Percentiles rank a stretch among this genome's conserved stretches.
These are phyloP conservation scores for Silene uniflora DNA, from an alignment of 148 eudicot genomes.

Conservation along the genomic window DNA sequence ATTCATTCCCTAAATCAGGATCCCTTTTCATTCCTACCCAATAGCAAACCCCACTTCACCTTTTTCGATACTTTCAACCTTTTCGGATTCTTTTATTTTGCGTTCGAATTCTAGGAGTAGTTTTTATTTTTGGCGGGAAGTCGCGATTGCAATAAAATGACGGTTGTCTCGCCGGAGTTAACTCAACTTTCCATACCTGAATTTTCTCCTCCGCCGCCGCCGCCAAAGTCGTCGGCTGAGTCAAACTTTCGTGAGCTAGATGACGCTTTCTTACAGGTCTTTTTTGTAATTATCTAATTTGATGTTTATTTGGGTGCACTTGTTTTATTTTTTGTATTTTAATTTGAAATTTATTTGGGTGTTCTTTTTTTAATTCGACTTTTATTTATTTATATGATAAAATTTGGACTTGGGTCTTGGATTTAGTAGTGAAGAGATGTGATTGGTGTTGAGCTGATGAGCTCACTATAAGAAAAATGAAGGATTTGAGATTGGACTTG, in stretches of 20 bases:
- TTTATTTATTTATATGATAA: not conserved
- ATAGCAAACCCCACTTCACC: not conserved
- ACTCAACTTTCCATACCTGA: not conserved
- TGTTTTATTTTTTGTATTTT: not conserved
- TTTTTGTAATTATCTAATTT: too few relatives aligned
- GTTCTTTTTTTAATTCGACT: not conserved
- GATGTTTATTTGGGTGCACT: not conserved
- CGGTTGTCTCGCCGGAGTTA: not conserved
- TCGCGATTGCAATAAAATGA: not conserved
- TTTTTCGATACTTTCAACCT: not conserved
- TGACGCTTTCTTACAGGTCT: conserved; percentile 69
- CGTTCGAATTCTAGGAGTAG: not conserved
- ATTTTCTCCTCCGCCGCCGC: too few relatives aligned
- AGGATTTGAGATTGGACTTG: not conserved
- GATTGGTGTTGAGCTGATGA: not conserved
- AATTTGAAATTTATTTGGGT: not conserved
- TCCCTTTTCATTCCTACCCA: conserved; percentile 1
- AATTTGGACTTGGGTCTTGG: too few relatives aligned
- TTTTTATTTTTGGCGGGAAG: not conserved
- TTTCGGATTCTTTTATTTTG: not conserved
- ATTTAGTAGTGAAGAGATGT: not conserved
- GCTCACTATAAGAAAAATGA: not conserved
- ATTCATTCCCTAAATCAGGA: not conserved
- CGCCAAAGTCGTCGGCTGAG: conserved; percentile 37
- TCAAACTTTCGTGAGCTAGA: conserved; percentile 71